Evolutionary conservation across 2,329 filamentous ascomycete species (phyloP), one percentile per base, ranked within the genome.

Genomic region (Penicillium sp.): DNA sequence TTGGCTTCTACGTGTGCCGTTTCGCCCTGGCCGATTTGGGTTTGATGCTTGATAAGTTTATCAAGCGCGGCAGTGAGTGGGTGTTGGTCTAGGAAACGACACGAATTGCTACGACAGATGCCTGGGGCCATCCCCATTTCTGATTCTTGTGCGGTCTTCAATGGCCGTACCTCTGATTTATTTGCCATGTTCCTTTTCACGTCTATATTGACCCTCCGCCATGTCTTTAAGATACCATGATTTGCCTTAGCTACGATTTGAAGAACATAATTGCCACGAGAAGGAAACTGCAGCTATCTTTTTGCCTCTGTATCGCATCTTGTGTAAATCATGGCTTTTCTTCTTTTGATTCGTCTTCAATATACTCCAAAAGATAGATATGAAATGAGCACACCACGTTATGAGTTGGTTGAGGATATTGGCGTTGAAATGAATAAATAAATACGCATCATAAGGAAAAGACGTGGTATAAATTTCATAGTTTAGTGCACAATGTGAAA

Each of bases 21-120:
- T 98, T 98, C 67, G 90, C 91, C n/a, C 76, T 98, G 53, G 79
- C 84, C 3, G 93, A 98, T 69, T 74, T 98, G 53, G 81, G 84
- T 33, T 70, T 93, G 66, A 78, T 98, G 75, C 77, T 98, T 60
- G 93, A 98, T 70, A 98, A 97, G 69, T 97, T 93, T 65, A 86
- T 98, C 68, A 98, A 98, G 78, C 83, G 91, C 58, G 91, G 92
- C 23, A 95, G 87, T 62, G 92, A 98, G 77, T 98, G 92, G 92
- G 90, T 96, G 46, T 71, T 86, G 54, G 72, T 78, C 47, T 83
- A 59, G 40, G 41, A 52, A 64, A 23, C 12, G 27, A 8, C 23
- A 46, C 42, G 23, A 32, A 31, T 13, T 35, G 18, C 29, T 42
- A 42, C 23, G 15, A 33, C 24, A 38, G 39, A 38, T 12, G 13